Evolutionary conservation across 495 filamentous ascomycete genomes (phyloP), one percentile per base, ranked within the genome.

Genomic region (Penicillium cinerascens): DNA sequence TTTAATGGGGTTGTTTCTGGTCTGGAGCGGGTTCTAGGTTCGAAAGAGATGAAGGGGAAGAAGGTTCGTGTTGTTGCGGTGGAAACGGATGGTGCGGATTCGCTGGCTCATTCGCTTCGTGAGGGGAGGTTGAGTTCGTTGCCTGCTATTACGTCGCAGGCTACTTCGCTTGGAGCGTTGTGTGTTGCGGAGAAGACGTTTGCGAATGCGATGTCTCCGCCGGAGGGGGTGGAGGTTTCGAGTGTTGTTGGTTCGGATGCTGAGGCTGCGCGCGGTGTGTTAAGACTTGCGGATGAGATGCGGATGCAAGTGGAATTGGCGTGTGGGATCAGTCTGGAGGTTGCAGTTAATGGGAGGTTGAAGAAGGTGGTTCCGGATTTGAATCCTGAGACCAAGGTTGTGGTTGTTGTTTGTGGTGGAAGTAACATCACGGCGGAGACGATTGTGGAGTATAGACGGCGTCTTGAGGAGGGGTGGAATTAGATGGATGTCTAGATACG

Each of bases 331-430:
- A 85, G 80, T 52, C 57, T 88, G 6, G 82, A 86, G 35, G 69
- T 77, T 40, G 79, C 58, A 15, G 13, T 62, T 11, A 54, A 47
- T 17, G 43, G 20, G 25, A 61, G 87, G 61, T 69, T 85, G 59
- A 78, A 72, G 61, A 68, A 76, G n/a, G 50, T 87, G 9, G 78
- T 86, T 1, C 68, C 78, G 29, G 74, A 65, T 6, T 38, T 89
- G 44, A 70, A 52, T 54, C 66, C 68, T 27, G 71, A 78, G 20
- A 85, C 75, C 56, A 91, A 87, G 53, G 82, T 97, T 15, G 89
- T 96, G 15, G 67, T 96, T 47, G 75, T 95, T 49, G 80, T 96
- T 43, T 97, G 92, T 67, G 92, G 92, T 0, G 92, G 92, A 13
- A 83, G 77, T 23, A 86, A 84, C 63, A 75, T 91, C 41, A 83